phyloP scores from a whole-genome alignment of 352 stramenopile genomes.

The Phytophthora litchii region DNA sequence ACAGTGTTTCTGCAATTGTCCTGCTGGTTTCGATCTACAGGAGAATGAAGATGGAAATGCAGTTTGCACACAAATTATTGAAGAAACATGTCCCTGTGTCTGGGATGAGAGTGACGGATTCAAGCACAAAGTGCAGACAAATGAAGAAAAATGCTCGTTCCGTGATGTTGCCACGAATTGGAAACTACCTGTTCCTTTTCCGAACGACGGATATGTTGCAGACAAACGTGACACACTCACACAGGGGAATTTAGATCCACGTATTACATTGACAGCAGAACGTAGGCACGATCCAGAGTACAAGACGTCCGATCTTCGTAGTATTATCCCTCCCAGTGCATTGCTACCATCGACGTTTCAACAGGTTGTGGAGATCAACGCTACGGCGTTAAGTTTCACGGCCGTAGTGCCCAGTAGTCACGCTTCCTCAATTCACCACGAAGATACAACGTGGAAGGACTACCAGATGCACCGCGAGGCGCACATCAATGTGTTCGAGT shows the following conservation, averaged over 20 bases:
- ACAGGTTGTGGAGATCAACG: conserved; percentile 11
- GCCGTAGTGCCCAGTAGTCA: conserved; percentile 8
- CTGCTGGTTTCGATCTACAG: conserved; percentile 36
- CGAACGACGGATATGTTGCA: conserved; percentile 59
- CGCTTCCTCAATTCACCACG: conserved; percentile 2
- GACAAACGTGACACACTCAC: conserved; percentile 46
- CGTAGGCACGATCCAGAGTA: conserved; percentile 28
- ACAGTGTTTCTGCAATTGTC: conserved; percentile 67
- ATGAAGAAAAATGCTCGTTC: conserved; percentile 42
- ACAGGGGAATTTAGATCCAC: conserved; percentile 13
- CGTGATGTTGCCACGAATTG: conserved; percentile 42
- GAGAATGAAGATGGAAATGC: conserved; percentile 23
- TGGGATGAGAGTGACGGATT: conserved; percentile 47
- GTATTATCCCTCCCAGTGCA: conserved; percentile 1
- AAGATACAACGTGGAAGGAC: conserved; percentile 50
- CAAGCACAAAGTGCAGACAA: conserved; percentile 33
- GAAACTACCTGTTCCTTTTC: conserved; percentile 53
- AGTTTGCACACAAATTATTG: conserved; percentile 31
- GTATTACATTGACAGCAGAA: conserved; percentile 20
- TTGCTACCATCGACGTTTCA: conserved; percentile 19
- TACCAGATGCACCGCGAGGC: conserved; percentile 48
- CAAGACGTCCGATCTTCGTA: conserved; percentile 20
- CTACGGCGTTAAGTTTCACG: conserved; percentile 10
- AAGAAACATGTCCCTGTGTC: conserved; percentile 47
- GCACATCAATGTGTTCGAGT: conserved; percentile 49